Conservation (phyloP, 2,329 filamentous ascomycete species). For the Penicillium sumatraense region DNA sequence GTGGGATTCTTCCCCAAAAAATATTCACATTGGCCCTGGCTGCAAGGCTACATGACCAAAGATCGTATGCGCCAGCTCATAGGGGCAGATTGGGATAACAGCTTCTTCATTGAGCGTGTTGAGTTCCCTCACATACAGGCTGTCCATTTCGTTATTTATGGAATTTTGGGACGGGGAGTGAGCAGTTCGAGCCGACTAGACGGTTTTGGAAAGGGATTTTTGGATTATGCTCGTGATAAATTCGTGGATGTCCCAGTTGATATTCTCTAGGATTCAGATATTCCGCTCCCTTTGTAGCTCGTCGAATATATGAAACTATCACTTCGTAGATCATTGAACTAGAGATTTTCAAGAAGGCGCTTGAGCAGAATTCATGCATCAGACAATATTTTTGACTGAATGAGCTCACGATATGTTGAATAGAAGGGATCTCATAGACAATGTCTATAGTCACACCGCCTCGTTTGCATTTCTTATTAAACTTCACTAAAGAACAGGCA, state of each 20-base stretch:
- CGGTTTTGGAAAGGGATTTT: constrained; percentile 58
- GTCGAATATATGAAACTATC: too few relatives aligned
- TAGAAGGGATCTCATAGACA: neutral
- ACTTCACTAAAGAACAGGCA: neutral
- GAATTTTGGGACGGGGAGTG: constrained; percentile 50
- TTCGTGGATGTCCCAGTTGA: neutral
- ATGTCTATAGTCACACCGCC: neutral
- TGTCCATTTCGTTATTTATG: constrained; percentile 58
- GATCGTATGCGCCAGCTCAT: neutral
- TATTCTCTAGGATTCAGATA: neutral
- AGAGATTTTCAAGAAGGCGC: too few relatives aligned
- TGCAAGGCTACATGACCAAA: constrained; percentile 46
- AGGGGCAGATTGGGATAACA: constrained; percentile 49
- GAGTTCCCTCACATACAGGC: constrained; percentile 49
- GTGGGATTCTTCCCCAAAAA: constrained; percentile 44
- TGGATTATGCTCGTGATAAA: constrained; percentile 13
- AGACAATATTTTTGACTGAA: too few relatives aligned
- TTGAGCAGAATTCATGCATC: too few relatives aligned
- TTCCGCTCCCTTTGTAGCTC: too few relatives aligned
- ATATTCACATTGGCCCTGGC: constrained; percentile 37
- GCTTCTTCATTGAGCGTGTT: constrained; percentile 51
- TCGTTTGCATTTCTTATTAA: neutral
- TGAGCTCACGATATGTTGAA: too few relatives aligned
- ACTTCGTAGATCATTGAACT: too few relatives aligned
- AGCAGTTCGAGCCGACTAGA: constrained; percentile 56